A percentile compares a stretch with the other conserved stretches of the same genome.
Conservation (phyloP, 2,329 filamentous ascomycete genomes). For the Xylogone sp. region DNA sequence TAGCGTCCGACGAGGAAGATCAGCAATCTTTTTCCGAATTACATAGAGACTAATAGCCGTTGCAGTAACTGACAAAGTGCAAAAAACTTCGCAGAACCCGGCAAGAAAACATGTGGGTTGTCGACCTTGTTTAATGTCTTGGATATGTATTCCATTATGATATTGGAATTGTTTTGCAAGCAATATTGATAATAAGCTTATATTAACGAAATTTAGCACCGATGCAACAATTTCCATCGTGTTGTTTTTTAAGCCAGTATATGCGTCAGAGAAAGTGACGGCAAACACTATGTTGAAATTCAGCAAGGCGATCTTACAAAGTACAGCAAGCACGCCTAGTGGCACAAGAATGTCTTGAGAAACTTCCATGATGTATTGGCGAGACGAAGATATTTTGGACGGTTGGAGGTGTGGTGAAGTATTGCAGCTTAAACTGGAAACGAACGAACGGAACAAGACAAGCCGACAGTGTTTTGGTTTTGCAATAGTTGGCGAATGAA, state of each 20-base stretch:
- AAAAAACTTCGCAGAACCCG: constrained; percentile 20
- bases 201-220: constrained; percentile 16
- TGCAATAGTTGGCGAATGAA: too few species aligned
- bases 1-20: constrained; percentile 16
- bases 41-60: constrained; percentile 21
- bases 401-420: too few species aligned
- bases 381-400: background rate
- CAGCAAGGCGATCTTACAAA: constrained; percentile 22
- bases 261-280: constrained; percentile 14
- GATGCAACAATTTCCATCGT: constrained; percentile 21
- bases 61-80: constrained; percentile 17
- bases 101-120: constrained; percentile 3
- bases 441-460: too few species aligned
- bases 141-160: constrained; percentile 19
- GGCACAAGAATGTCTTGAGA: constrained; percentile 14
- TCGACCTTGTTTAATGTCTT: constrained; percentile 19
- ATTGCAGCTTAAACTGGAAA: background rate
- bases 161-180: constrained; percentile 23
- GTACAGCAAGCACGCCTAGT: constrained; percentile 24
- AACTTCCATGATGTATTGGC: constrained; percentile 14
- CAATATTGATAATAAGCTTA: constrained; percentile 16
- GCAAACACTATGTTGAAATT: constrained; percentile 27
- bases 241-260: constrained; percentile 6
- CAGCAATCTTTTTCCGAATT: constrained; percentile 14
- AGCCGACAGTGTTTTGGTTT: too few species aligned